Base-by-base conservation (phyloP, 129 eudicot species). In the Pseudognaphalium luteoalbum region DNA sequence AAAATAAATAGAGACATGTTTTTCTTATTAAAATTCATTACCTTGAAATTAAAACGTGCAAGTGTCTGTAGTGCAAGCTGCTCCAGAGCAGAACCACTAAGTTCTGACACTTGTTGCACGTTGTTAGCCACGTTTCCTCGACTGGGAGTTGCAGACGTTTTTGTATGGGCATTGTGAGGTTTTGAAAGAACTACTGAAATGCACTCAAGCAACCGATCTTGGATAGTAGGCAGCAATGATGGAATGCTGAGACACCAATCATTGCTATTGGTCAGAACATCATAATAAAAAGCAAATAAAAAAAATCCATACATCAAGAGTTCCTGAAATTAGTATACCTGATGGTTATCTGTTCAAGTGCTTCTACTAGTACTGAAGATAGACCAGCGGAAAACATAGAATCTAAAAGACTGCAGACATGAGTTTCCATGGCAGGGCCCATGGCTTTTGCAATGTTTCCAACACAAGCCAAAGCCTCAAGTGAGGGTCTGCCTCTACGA, bases 41-140 rank as follows among this genome's bases (percentile, higher is more conserved):
- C 98, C 98, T 85, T 91, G 81, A 93, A 93, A 84, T 93, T 91
- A 82, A 93, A 93, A 29, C 87, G 89, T 33, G 97, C 91, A 50
- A 93, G 97, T 47, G 98, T 91, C 72, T 93, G 98, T 85, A 93
- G 84, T 54, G 97, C 98, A 66, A 93, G 96, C 82, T 93, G 98
- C 76, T 91, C 97, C 75, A 87, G 76, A 85, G 89, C 93, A 80
- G 97, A 86, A 70, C 96, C 88, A 81, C 87, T 73, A 56, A 87
- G 96, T 64, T 93, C 97, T 58, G 93, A 75, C 58, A 90, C 89
- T 84, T 80, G 96, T 72, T 76, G 80, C 37, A 80, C 76, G 62
- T 71, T 83, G 81, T 32, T 81, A n/a, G 81, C 65, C 47, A 70
- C 42, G 80, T 82, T 87, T 44, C 75, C 85, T 70, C 96, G 79